Evolutionary conservation across 2,329 filamentous ascomycete genomes (phyloP).

Genomic region (Knoxdaviesia capensis): DNA sequence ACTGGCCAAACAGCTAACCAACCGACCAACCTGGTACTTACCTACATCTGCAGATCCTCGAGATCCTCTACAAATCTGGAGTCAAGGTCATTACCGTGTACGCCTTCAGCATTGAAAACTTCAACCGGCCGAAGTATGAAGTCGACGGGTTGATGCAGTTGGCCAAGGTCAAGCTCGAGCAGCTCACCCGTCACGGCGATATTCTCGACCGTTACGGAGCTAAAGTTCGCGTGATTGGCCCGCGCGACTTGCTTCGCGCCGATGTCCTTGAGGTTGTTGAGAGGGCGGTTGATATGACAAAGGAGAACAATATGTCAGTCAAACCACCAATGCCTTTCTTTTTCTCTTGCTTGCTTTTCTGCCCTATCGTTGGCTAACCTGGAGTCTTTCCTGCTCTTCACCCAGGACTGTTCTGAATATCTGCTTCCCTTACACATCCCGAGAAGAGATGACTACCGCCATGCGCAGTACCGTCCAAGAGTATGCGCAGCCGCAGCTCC

Average conservation of each 20-base stretch:
- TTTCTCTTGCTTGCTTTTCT: too few species aligned
- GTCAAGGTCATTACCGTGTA: slow-evolving; percentile 96
- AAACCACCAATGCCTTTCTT: background rate
- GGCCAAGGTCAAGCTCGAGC: slow-evolving; percentile 83
- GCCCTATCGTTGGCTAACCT: too few species aligned
- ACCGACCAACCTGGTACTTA: background rate
- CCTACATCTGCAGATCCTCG: slow-evolving; percentile 48
- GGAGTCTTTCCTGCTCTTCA: background rate
- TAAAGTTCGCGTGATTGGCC: slow-evolving; percentile 65
- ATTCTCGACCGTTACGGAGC: slow-evolving; percentile 85
- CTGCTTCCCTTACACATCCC: slow-evolving; percentile 92
- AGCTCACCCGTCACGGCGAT: slow-evolving; percentile 83
- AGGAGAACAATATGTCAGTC: slow-evolving; percentile 57
- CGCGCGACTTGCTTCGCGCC: slow-evolving; percentile 61
- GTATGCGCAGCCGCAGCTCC: slow-evolving; percentile 46
- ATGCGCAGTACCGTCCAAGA: slow-evolving; percentile 76
- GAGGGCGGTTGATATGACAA: slow-evolving; percentile 68
- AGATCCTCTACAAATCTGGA: slow-evolving; percentile 94
- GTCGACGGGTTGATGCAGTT: slow-evolving; percentile 96
- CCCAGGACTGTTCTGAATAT: slow-evolving; percentile 54
- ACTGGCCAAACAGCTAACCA: background rate
- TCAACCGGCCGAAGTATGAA: slow-evolving; percentile 89
- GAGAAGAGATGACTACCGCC: slow-evolving; percentile 84
- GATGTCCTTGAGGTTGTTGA: slow-evolving; percentile 84
- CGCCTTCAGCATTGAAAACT: slow-evolving; percentile 98